Evolutionary conservation across 2,329 filamentous ascomycete species (phyloP), one percentile per base, ranked within the genome.

Genomic region (Aspergillus fructus): DNA sequence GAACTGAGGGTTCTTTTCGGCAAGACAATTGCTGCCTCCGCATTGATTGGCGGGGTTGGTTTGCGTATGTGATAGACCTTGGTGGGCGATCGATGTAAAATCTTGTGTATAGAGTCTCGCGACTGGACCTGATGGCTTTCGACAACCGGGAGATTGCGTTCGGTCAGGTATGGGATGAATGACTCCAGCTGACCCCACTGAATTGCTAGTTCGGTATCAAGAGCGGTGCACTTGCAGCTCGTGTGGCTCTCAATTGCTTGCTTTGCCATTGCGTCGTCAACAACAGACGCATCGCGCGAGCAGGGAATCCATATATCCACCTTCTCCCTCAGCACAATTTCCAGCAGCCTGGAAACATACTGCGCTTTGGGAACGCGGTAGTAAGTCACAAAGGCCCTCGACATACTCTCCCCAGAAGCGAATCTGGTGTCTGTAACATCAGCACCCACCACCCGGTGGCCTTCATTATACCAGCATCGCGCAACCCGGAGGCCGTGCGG

Each of bases 291-390:
- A 8, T 89, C 85, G n/a, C 85, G 86, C 0, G 88, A 90, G 64
- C 88, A 90, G 19, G 85, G 86, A 3, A 92, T 83, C 89, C 89
- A 93, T 3, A 92, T 72, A 55, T 90, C 83, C 4, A 90, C 81
- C 0, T 80, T 77, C 61, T 92, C 87, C 0, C 74, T 69, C 5
- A 78, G 68, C 41, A 91, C 78, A 24, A 91, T 79, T 8, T 83
- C 73, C 2, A 89, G 69, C 3, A 92, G 70, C 0, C 76, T 75
- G 13, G 79, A 72, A 13, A 83, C 78, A 64, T 92, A 91, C 1
- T 72, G 71, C 17, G 79, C 75, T 61, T 67, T 75, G 33, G 68
- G 75, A 33, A 81, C 71, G 9, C 64, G 77, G 69, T 87, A 83
- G 70, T 88, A 90, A 2, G 65, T 72, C 11, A 76, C 69, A 1